These are phyloP conservation scores for Gypsophila paniculata DNA, from an alignment of 179 eudicot genomes.

Conservation along the genomic window DNA sequence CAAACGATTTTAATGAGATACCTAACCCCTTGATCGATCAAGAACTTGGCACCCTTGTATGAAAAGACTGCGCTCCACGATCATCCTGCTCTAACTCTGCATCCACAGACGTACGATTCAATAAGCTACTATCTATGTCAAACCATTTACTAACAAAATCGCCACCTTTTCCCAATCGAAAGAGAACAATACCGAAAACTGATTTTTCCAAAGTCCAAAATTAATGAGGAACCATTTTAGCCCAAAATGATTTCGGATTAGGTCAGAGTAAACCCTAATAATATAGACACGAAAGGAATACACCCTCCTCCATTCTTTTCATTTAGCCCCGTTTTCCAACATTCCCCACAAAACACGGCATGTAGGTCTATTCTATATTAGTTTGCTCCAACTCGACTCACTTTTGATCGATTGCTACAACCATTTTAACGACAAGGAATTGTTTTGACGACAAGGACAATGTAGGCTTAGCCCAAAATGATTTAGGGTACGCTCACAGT, in stretches of 20 bases:
- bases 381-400: too few relatives aligned
- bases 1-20: neutral
- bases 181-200: neutral
- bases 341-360: too few relatives aligned
- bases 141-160: neutral
- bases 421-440: too few relatives aligned
- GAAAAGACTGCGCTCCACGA: neutral
- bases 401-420: too few relatives aligned
- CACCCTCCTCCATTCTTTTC: too few relatives aligned
- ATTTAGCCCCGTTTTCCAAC: too few relatives aligned
- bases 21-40: neutral
- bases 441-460: too few relatives aligned
- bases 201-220: neutral
- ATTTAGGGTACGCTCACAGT: too few relatives aligned
- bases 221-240: neutral
- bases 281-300: too few relatives aligned
- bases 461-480: too few relatives aligned
- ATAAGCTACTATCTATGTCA: neutral
- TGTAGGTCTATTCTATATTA: too few relatives aligned
- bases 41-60: neutral
- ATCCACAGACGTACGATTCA: neutral
- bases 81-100: constrained; percentile 8
- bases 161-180: neutral
- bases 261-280: neutral
- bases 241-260: too few relatives aligned